Base-by-base conservation (phyloP, 2,329 filamentous ascomycete species). In the Penicillium sp. region DNA sequence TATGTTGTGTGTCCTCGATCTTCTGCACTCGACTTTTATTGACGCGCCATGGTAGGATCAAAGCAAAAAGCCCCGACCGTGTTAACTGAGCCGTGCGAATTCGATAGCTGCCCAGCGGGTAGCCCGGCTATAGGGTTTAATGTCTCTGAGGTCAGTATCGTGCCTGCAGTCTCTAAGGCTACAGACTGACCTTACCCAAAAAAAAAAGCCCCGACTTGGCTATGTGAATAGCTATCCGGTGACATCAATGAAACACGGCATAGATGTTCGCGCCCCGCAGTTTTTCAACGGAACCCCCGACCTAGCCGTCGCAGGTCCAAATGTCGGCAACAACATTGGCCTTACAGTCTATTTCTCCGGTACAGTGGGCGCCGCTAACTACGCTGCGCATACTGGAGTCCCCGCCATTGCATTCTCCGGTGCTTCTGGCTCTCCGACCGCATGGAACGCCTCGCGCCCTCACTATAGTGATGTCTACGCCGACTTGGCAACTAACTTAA, bases 221-320 rank as follows among this genome's bases (percentile, higher is more conserved):
- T 90, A 87, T 77, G 86, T 90, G 55, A 90, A 90, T 74, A 86
- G 84, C 0, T 88, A 76, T 71, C 86, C 87, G 0, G 83, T 84
- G 2, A 89, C 86, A 0, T 76, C 83, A 1, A 84, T 87, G 64
- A 79, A 82, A 53, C 81, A 82, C 67, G 86, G 86, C 35, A 83
- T 89, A 66, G 73, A 83, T 56, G 79, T 74, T 4, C 77, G 85
- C 34, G 80, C 78, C 0, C 78, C 80, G 0, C 72, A 76, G 38
- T 74, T 82, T 51, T 88, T 84, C 76, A 77, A 76, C 51, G 75
- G 74, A 4, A 66, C 69, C 1, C 80, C 85, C 0, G 85, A 88
- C 47, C 76, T 90, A 23, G 85, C 84, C n/a, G 80, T 89, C 1
- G 68, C 85, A 0, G 86, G 86, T 0, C 82, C 84, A 23, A 89